These are phyloP conservation scores for Trichoderma sp. DNA, from an alignment of 2,329 filamentous ascomycete species.

Conservation along the genomic window DNA sequence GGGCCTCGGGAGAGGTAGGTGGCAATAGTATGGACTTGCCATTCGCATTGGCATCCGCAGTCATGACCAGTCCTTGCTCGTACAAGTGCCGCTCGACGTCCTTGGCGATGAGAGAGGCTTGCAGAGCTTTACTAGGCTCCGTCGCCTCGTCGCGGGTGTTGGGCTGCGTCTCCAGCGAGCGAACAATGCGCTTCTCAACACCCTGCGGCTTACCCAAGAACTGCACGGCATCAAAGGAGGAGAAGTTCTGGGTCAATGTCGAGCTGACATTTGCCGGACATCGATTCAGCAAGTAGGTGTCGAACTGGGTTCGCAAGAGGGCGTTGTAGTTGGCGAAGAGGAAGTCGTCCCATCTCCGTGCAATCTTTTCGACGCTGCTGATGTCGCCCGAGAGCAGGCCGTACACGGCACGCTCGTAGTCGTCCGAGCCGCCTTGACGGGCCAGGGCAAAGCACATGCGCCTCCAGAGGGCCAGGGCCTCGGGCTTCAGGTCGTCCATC, in stretches of 20 bases:
- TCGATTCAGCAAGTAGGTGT: slow-evolving; percentile 64
- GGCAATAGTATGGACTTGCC: slow-evolving; percentile 38
- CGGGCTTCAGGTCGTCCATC: slow-evolving; percentile 41
- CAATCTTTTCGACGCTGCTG: slow-evolving; percentile 73
- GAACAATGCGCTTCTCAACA: slow-evolving; percentile 61
- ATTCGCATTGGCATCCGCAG: slow-evolving; percentile 34
- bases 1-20: slow-evolving; percentile 29
- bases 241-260: slow-evolving; percentile 59
- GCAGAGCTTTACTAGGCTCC: slow-evolving; percentile 71
- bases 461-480: slow-evolving; percentile 68
- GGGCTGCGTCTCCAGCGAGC: slow-evolving; percentile 59
- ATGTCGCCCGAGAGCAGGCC: slow-evolving; percentile 87
- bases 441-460: slow-evolving; percentile 74
- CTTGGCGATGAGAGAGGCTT: slow-evolving; percentile 72
- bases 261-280: slow-evolving; percentile 57
- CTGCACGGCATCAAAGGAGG: slow-evolving; percentile 65
- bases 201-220: slow-evolving; percentile 60
- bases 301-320: slow-evolving; percentile 78
- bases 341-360: slow-evolving; percentile 80
- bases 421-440: slow-evolving; percentile 68
- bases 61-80: slow-evolving; percentile 56
- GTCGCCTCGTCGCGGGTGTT: slow-evolving; percentile 61
- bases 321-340: slow-evolving; percentile 88
- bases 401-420: slow-evolving; percentile 88
- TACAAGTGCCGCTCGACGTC: slow-evolving; percentile 60